Evolutionary conservation across 1,284 basidiomycete species (phyloP), one percentile per base, ranked within the genome.

Genomic region (Tranzscheliella williamsii): DNA sequence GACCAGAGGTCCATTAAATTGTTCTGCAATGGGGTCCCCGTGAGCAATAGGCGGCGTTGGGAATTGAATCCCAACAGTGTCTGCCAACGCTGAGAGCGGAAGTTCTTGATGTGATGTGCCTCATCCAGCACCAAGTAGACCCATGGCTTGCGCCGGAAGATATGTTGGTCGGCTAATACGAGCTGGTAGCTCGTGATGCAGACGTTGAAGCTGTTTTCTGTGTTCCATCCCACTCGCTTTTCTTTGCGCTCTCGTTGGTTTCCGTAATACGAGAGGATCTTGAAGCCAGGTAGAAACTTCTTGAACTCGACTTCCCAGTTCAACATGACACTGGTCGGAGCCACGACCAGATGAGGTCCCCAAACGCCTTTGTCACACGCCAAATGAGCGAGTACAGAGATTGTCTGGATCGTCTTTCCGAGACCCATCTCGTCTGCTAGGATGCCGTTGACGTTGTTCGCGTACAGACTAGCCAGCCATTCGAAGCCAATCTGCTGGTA

Each of bases 221-320:
- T 89, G 73, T 89, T 88, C 94, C 94, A 97, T 11, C 94, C 94
- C 54, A 89, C 85, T 9, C 93, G 86, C 37, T 94, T 85, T 67
- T 95, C 91, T 78, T 93, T 94, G 41, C 93, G 87, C 51, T 92
- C 89, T 78, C 91, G 91, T 47, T 89, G 88, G 37, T 83, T 86
- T 23, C 93, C 93, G 72, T 95, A 92, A 79, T 96, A 97, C 50
- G 90, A 89, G 27, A 97, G 81, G 46, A 90, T 86, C 69, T 86
- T 89, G 83, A 96, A 93, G 1, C 92, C 93, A 0, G 93, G 93
- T 2, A 96, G 81, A 75, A 96, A 96, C 79, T 95, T 95, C 79
- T 96, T 95, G 82, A 96, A 96, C 78, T 96, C 93, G 89, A 96
- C 94, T 78, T 95, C 93, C 93, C 93, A 97, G 75, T 97, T 96